Conservation (phyloP, 148 eudicot species). For the Mesembryanthemum crystallinum region DNA sequence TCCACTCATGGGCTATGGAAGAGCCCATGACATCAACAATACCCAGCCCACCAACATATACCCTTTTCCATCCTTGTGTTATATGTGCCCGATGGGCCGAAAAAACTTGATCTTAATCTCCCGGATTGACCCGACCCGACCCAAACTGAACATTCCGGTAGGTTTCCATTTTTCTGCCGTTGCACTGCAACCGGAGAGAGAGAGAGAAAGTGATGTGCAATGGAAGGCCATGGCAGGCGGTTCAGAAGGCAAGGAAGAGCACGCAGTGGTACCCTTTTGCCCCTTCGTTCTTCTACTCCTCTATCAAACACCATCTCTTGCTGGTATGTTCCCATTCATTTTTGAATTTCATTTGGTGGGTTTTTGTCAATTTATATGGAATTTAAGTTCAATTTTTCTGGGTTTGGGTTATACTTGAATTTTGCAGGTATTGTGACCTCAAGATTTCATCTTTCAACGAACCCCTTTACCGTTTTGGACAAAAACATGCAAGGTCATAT, state of each 20-base stretch:
- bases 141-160: no score
- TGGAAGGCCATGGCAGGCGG: conserved; percentile 40
- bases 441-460: conserved; percentile 55
- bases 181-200: not conserved
- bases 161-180: no score
- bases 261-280: conserved; percentile 40
- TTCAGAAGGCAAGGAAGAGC: conserved; percentile 36
- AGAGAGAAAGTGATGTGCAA: not conserved
- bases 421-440: conserved; percentile 69
- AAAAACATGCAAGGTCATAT: conserved; percentile 55
- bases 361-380: conserved; percentile 4
- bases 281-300: conserved; percentile 38
- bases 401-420: not conserved
- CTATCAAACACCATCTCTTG: conserved; percentile 60
- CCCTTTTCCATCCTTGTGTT: not conserved
- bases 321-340: conserved; percentile 37
- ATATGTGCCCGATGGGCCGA: no score
- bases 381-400: not conserved
- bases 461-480: conserved; percentile 57
- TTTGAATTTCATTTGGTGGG: not conserved
- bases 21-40: not conserved
- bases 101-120: no score
- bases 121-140: no score
- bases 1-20: not conserved
- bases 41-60: not conserved